Base-by-base conservation (phyloP, 768 basidiomycete species). In the Gautieria morchelliformis region DNA sequence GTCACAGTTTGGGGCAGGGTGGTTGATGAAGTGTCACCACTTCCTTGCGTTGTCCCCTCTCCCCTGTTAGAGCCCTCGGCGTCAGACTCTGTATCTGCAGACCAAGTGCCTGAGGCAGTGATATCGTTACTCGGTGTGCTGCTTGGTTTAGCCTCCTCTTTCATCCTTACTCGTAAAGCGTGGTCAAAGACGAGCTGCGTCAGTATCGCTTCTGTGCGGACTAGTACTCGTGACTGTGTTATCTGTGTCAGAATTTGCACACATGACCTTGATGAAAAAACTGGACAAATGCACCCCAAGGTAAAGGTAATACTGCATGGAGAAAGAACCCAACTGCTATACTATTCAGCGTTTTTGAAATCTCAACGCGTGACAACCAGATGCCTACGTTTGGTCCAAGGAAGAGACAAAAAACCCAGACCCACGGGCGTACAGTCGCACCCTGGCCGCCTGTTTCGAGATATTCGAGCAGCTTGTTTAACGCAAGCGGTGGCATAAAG, bases 91-190 rank as follows among this genome's bases (percentile, higher is more conserved):
- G 42, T 59, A 33, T 12, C 48, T 27, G 42, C 50, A 7, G 68
- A 67, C 6, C 53, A 62, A 17, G 53, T 61, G 27, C 67, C 67
- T 1, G 70, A 67, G 14, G 64, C 63, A 47, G 63, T 66, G 20
- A 54, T 53, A 5, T 42, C 57, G 7, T 56, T 60, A 1, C 64
- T 62, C n/a, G 56, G 62, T 17, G 65, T 66, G 10, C 64, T 65
- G 61, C 42, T 64, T 52, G 40, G 33, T 10, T 30, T 59, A 1
- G 58, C 52, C 41, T 78, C 78, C 19, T 81, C 75, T 56, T 77
- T 80, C 69, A 84, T 73, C 33, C 85, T 76, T 44, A 88, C 80
- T 30, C 83, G 76, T 5, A 91, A 74, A 1, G 80, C 68, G 60
- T 82, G 80, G 52, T 79, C 74, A 65, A 81, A 80, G 20, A 82